Evolutionary conservation across 305 asterid species (phyloP).

Genomic region (Ilex paraguariensis): DNA sequence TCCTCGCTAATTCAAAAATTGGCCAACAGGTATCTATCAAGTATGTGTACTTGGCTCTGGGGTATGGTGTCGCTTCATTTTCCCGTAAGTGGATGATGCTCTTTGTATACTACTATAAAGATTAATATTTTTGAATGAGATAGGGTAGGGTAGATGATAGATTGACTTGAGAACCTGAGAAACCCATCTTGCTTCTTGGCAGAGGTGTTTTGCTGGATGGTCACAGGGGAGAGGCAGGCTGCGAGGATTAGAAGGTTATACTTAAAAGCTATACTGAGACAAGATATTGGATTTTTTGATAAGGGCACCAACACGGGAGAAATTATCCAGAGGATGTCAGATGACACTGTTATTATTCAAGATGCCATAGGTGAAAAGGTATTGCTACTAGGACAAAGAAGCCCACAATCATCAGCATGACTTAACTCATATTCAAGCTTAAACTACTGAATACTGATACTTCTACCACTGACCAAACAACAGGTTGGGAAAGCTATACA

Average conservation of each 20-base stretch:
- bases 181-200: neutral
- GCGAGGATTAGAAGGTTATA: constrained; percentile 53
- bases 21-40: too few species aligned
- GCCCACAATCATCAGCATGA: neutral
- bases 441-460: neutral
- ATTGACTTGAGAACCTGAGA: neutral
- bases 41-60: too few species aligned
- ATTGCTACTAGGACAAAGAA: neutral
- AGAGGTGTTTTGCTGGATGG: constrained; percentile 67
- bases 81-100: too few species aligned
- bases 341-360: constrained; percentile 35
- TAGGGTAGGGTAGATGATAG: neutral
- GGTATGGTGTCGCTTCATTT: too few species aligned
- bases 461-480: neutral
- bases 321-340: constrained; percentile 38
- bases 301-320: constrained; percentile 38
- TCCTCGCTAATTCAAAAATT: too few species aligned
- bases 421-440: neutral
- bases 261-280: constrained; percentile 44
- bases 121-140: neutral
- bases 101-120: neutral
- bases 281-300: constrained; percentile 62
- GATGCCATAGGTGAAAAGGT: constrained; percentile 61
- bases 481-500: constrained; percentile 70
- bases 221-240: constrained; percentile 67